phyloP scores from a whole-genome alignment of 805 yeast genomes.

The Candida ovalis region DNA sequence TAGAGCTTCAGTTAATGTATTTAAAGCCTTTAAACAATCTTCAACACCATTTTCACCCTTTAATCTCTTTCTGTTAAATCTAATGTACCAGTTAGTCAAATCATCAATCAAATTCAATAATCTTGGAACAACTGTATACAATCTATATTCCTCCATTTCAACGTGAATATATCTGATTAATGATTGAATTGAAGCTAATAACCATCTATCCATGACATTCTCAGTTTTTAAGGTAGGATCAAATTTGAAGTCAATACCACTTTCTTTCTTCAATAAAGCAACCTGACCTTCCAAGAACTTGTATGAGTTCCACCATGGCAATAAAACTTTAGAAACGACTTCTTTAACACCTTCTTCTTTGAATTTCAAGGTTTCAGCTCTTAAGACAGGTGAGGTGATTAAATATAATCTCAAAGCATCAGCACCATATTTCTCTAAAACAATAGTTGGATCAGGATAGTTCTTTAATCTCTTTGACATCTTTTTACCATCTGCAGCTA shows the following conservation, averaged over 20 bases:
- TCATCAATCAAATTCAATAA: slow-evolving; percentile 85
- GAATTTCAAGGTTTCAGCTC: slow-evolving; percentile 95
- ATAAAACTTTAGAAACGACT: slow-evolving; percentile 88
- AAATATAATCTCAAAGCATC: slow-evolving; percentile 94
- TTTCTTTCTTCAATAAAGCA: slow-evolving; percentile 73
- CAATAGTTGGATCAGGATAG: slow-evolving; percentile 89
- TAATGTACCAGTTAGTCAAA: slow-evolving; percentile 97
- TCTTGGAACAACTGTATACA: slow-evolving; percentile 95
- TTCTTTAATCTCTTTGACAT: slow-evolving; percentile 98
- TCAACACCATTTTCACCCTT: slow-evolving; percentile 89
- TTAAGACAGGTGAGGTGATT: slow-evolving; percentile 95
- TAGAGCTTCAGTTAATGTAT: slow-evolving; percentile 86
- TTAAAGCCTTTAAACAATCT: slow-evolving; percentile 83
- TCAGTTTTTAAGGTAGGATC: slow-evolving; percentile 61
- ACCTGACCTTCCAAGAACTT: slow-evolving; percentile 96
- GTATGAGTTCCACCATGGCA: slow-evolving; percentile 99
- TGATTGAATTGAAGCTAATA: slow-evolving; percentile 93
- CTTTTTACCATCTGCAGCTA: slow-evolving; percentile 98
- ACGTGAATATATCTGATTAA: slow-evolving; percentile 78
- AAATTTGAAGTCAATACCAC: slow-evolving; percentile 66
- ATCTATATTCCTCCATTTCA: slow-evolving; percentile 87
- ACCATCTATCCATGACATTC: slow-evolving; percentile 98
- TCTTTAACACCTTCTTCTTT: slow-evolving; percentile 99
- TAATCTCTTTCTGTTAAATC: slow-evolving; percentile 96
- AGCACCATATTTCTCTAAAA: slow-evolving; percentile 89